Base-by-base conservation (phyloP, 1,284 basidiomycete genomes). In the Cystobasidiaceae sp. region DNA sequence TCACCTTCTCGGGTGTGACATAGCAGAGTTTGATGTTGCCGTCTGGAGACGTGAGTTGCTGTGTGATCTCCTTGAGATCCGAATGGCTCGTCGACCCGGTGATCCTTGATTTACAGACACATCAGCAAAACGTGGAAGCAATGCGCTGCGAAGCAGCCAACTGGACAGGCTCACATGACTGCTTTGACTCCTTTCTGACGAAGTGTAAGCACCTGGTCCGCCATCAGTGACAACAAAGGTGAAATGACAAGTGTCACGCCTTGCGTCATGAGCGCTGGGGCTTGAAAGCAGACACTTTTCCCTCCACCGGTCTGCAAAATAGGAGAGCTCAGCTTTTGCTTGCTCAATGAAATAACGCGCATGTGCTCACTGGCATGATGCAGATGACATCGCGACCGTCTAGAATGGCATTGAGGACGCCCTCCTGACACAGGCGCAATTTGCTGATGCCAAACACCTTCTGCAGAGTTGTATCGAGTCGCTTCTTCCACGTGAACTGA, bases 271-370 rank as follows among this genome's bases (percentile, higher is more conserved):
- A 96, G 78, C 0, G 93, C 93, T 0, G 93, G 92, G 4, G 94
- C 82, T 75, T 94, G 92, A 74, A 92, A 96, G 11, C 89, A 92
- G 55, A 94, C 77, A 0, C 86, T 89, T 75, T 94, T 94, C 11
- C 92, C 91, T 15, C 89, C 90, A 43, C 89, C 88, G 86, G 68
- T 55, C 37, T 25, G 48, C 25, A 3, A 3, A 25, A 41, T 39
- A 4, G 21, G 5, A 39, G 19, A 55, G 51, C 0, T 3, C 19
- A 11, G 44, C n/a, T n/a, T n/a, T n/a, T n/a, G n/a, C n/a, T n/a
- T n/a, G n/a, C n/a, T n/a, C n/a, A n/a, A n/a, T n/a, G n/a, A n/a
- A n/a, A n/a, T n/a, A n/a, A n/a, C n/a, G n/a, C n/a, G n/a, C n/a
- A n/a, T 11, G 55, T 34, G 61, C 76, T 59, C 69, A 84, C 87